A percentile compares a stretch with the other conserved stretches of the same genome.
phyloP scores from a whole-genome alignment of 371 early-diverging fungal genomes.

The Blakeslea trispora region DNA sequence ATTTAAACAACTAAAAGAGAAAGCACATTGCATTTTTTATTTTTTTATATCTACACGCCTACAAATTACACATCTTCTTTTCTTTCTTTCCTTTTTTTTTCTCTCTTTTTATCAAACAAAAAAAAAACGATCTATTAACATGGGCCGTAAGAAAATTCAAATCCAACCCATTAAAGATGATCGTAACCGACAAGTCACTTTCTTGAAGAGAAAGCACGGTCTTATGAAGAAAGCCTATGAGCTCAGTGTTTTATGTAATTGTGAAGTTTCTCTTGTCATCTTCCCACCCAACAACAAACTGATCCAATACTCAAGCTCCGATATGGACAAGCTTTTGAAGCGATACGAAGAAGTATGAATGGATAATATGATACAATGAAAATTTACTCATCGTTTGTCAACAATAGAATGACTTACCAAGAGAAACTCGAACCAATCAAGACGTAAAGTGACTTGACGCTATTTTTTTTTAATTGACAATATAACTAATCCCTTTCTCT shows the following conservation, averaged over 20 bases:
- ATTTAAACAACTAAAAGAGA: neutral
- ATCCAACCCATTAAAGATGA: slow-evolving; percentile 94
- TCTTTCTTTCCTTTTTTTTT: slow-evolving; percentile 1
- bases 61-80: neutral
- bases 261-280: slow-evolving; percentile 95
- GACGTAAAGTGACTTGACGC: slow-evolving; percentile 8
- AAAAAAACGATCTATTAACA: slow-evolving; percentile 26
- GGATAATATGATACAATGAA: neutral
- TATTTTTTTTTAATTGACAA: neutral
- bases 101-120: neutral
- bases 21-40: neutral
- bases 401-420: slow-evolving; percentile 19
- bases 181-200: slow-evolving; percentile 91
- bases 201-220: slow-evolving; percentile 97
- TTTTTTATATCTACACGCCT: neutral
- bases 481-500: neutral
- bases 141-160: slow-evolving; percentile 97
- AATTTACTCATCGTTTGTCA: neutral
- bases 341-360: slow-evolving; percentile 15
- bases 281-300: slow-evolving; percentile 86
- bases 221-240: slow-evolving; percentile 99
- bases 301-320: slow-evolving; percentile 87
- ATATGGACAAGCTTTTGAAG: slow-evolving; percentile 74
- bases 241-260: slow-evolving; percentile 94
- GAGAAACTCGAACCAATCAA: slow-evolving; percentile 22